Conservation (phyloP, 2,329 filamentous ascomycete species). For the Fusarium sp. region DNA sequence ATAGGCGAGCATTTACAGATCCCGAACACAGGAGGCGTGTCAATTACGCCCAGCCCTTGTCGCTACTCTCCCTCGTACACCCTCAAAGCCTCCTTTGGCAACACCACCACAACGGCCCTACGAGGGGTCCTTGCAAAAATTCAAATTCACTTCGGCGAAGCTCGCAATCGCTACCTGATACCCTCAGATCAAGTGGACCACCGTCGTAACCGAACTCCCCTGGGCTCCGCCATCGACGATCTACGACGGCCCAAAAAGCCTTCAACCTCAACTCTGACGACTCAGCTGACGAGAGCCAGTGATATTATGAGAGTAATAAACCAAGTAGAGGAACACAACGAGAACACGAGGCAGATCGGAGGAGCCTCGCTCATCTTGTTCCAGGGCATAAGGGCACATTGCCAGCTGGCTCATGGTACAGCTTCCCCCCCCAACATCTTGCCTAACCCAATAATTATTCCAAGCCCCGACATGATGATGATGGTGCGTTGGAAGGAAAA, state of each 20-base stretch:
- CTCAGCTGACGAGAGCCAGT: not conserved
- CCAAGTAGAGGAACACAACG: not conserved
- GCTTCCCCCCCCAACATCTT: not conserved
- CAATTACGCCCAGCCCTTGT: too few relatives aligned
- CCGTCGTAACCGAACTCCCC: not conserved
- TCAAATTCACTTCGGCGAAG: not conserved
- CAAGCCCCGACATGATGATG: not conserved
- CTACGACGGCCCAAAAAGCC: not conserved
- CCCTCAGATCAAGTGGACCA: not conserved
- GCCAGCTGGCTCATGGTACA: not conserved
- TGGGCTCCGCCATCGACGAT: not conserved
- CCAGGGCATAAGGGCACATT: not conserved
- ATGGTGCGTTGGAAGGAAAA: not conserved
- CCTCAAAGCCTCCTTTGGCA: not conserved
- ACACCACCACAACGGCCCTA: not conserved
- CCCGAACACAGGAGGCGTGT: too few relatives aligned
- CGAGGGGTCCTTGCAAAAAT: not conserved
- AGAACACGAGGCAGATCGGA: not conserved
- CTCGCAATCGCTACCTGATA: not conserved
- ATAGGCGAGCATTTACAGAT: too few relatives aligned
- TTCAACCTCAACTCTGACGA: not conserved
- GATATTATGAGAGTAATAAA: not conserved
- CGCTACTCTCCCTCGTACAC: too few relatives aligned
- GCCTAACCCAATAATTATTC: not conserved
- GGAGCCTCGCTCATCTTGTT: not conserved